phyloP scores from a whole-genome alignment of 1,284 basidiomycete genomes.

The Stygiomarasmius scandens region DNA sequence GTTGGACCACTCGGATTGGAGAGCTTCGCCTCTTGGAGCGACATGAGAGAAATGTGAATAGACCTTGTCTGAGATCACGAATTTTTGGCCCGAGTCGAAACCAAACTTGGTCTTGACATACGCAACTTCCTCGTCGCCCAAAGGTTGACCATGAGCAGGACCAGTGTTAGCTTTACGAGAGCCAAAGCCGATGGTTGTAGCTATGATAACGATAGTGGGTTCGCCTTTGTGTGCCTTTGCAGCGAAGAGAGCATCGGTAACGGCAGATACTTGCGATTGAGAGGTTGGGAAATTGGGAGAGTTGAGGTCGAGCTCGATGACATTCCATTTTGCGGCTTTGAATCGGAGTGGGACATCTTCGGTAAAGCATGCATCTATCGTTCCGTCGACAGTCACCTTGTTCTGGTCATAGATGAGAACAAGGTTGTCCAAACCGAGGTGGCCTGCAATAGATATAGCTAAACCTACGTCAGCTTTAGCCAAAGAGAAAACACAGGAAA shows the following conservation, averaged over 20 bases:
- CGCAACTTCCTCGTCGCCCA: constrained; percentile 72
- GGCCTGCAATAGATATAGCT: constrained; percentile 72
- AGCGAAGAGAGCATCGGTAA: constrained; percentile 64
- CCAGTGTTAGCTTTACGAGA: constrained; percentile 72
- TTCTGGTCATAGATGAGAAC: constrained; percentile 74
- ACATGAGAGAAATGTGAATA: constrained; percentile 33
- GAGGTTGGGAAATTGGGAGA: background rate
- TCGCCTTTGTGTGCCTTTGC: constrained; percentile 62
- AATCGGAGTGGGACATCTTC: constrained; percentile 35
- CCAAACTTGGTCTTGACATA: constrained; percentile 70
- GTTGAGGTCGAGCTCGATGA: constrained; percentile 36
- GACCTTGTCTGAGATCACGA: constrained; percentile 62
- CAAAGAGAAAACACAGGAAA: background rate
- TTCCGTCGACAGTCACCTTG: constrained; percentile 73
- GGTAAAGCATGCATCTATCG: constrained; percentile 74
- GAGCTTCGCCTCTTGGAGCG: background rate
- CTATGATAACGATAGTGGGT: constrained; percentile 68
- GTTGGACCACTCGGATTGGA: constrained; percentile 52
- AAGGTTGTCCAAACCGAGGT: constrained; percentile 74
- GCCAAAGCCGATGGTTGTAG: constrained; percentile 76
- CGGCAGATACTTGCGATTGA: constrained; percentile 49
- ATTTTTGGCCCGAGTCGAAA: constrained; percentile 64
- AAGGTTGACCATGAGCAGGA: constrained; percentile 51
- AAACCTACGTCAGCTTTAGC: background rate
- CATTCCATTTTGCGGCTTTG: constrained; percentile 77